phyloP scores from a whole-genome alignment of 23 red algal species.

The Gracilaria domingensis region DNA sequence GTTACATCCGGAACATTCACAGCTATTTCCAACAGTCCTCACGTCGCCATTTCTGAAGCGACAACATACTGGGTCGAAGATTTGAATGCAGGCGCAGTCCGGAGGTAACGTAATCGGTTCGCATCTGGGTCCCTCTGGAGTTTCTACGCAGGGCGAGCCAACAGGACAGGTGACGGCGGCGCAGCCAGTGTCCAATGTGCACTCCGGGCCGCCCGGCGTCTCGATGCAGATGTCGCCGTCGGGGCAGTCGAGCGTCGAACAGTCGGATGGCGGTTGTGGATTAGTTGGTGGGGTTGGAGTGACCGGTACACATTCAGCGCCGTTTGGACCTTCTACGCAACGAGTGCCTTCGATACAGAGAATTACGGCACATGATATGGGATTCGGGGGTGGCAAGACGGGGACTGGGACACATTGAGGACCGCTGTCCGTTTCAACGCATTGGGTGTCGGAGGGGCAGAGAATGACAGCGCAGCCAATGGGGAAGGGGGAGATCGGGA shows the following conservation, averaged over 20 bases:
- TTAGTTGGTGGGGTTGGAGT: neutral
- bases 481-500: neutral
- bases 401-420: neutral
- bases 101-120: neutral
- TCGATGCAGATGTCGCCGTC: neutral
- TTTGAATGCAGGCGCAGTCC: neutral
- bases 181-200: slow-evolving; percentile 3
- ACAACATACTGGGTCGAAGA: slow-evolving; percentile 10
- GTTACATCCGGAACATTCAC: neutral
- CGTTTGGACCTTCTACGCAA: neutral
- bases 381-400: neutral
- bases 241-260: neutral
- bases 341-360: neutral
- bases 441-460: neutral
- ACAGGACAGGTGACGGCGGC: neutral
- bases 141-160: neutral
- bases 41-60: neutral
- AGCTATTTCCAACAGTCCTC: neutral
- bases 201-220: neutral
- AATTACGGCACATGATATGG: neutral
- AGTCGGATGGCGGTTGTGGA: neutral
- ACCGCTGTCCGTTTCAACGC: neutral
- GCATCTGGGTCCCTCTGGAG: neutral
- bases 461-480: neutral
- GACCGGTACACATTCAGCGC: neutral